phyloP scores from a whole-genome alignment of 1,284 basidiomycete genomes.

The Pseudozyma tsukubaensis region DNA sequence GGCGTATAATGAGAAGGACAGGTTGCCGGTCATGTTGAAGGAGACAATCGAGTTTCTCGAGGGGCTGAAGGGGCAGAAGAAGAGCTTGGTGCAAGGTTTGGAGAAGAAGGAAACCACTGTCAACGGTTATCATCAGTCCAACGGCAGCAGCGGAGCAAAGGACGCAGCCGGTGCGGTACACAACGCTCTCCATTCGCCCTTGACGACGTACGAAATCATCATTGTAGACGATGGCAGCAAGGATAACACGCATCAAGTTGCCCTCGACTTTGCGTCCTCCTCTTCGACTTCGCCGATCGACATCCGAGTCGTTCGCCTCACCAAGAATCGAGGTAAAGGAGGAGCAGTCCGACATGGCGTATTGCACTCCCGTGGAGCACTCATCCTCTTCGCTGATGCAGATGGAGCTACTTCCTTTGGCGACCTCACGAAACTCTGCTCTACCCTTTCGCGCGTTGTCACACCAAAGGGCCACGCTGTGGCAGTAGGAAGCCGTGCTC shows the following conservation, averaged over 20 bases:
- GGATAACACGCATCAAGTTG: slow-evolving; percentile 79
- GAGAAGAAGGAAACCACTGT: neutral
- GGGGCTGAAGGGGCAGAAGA: slow-evolving; percentile 58
- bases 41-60: slow-evolving; percentile 74
- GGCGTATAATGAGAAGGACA: slow-evolving; percentile 85
- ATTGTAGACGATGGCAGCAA: slow-evolving; percentile 89
- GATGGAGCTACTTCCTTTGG: slow-evolving; percentile 89
- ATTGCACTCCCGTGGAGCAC: slow-evolving; percentile 78
- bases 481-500: slow-evolving; percentile 84
- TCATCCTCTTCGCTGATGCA: slow-evolving; percentile 91
- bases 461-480: slow-evolving; percentile 73
- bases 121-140: neutral
- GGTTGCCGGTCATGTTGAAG: slow-evolving; percentile 83
- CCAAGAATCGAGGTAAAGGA: slow-evolving; percentile 87
- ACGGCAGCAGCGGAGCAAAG: neutral
- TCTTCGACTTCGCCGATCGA: slow-evolving; percentile 69
- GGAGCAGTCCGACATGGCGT: slow-evolving; percentile 83
- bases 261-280: slow-evolving; percentile 77
- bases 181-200: slow-evolving; percentile 21
- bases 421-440: slow-evolving; percentile 81
- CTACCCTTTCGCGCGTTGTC: slow-evolving; percentile 72
- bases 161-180: slow-evolving; percentile 1
- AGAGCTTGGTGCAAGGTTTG: slow-evolving; percentile 20
- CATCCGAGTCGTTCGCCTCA: slow-evolving; percentile 82
- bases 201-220: slow-evolving; percentile 76